Evolutionary conservation across 2,329 filamentous ascomycete species (phyloP).

Genomic region (Harringtonia aguacate): DNA sequence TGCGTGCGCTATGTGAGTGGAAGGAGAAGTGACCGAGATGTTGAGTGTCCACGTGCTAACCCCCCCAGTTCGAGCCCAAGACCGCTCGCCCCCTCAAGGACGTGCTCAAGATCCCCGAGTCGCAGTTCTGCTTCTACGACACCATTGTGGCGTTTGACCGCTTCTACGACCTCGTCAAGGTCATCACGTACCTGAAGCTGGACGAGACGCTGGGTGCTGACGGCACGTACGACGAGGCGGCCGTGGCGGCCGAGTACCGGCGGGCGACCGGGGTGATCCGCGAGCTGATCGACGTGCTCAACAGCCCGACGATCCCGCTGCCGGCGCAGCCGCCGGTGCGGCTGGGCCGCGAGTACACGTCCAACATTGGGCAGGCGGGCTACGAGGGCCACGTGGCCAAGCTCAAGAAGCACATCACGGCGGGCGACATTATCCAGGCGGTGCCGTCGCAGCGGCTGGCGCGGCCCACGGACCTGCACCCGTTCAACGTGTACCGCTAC

Average conservation of each 20-base stretch:
- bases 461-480: conserved; percentile 79
- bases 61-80: conserved; percentile 94
- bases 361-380: conserved; percentile 80
- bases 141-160: conserved; percentile 91
- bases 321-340: conserved; percentile 66
- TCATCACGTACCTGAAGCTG: conserved; percentile 75
- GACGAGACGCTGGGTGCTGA: conserved; percentile 12
- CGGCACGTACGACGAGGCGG: conserved; percentile 5
- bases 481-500: conserved; percentile 96
- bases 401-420: conserved; percentile 82
- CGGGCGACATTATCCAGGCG: conserved; percentile 93
- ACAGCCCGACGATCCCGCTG: conserved; percentile 63
- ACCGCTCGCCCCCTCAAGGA: conserved; percentile 86
- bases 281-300: conserved; percentile 59
- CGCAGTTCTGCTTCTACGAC: conserved; percentile 93
- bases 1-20: conserved; percentile 62
- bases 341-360: conserved; percentile 69
- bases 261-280: conserved; percentile 55
- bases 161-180: conserved; percentile 85
- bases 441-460: conserved; percentile 92
- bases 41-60: too few relatives aligned
- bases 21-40: too few relatives aligned
- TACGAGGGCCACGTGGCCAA: conserved; percentile 83
- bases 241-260: conserved; percentile 57
- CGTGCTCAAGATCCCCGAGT: conserved; percentile 80